Evolutionary conservation across 768 basidiomycete genomes (phyloP).

Genomic region (Suillus alpinus): DNA sequence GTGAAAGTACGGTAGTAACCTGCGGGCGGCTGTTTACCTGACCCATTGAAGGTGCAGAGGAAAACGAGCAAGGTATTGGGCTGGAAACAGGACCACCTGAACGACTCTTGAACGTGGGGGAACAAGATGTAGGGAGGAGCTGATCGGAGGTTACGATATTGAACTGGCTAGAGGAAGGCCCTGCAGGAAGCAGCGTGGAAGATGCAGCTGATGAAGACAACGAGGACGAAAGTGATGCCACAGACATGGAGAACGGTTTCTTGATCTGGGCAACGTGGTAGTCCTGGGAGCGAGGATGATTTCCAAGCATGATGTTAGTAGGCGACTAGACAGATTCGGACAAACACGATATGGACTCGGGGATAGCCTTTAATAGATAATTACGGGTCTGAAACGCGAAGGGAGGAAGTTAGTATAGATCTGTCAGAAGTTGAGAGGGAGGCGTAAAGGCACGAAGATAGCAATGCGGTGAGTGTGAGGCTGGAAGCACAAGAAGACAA

Average conservation of each 20-base stretch:
- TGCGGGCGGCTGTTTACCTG: slow-evolving; percentile 35
- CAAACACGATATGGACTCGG: slow-evolving; percentile 24
- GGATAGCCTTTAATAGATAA: slow-evolving; percentile 28
- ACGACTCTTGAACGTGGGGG: slow-evolving; percentile 34
- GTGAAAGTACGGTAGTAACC: slow-evolving; percentile 14
- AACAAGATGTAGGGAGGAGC: slow-evolving; percentile 31
- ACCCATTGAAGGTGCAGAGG: slow-evolving; percentile 31
- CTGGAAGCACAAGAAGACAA: slow-evolving; percentile 13
- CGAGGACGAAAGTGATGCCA: slow-evolving; percentile 42
- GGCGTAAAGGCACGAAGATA: slow-evolving; percentile 9
- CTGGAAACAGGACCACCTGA: slow-evolving; percentile 24
- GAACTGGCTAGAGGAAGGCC: slow-evolving; percentile 36
- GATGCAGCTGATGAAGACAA: slow-evolving; percentile 42
- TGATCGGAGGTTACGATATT: slow-evolving; percentile 45
- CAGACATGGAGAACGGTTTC: slow-evolving; percentile 38
- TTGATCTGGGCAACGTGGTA: slow-evolving; percentile 33
- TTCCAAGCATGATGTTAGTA: slow-evolving; percentile 13
- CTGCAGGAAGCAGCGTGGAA: slow-evolving; percentile 38
- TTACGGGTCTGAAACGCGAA: slow-evolving; percentile 24
- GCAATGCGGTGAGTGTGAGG: slow-evolving; percentile 27
- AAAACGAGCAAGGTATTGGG: slow-evolving; percentile 18
- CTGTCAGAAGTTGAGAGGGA: slow-evolving; percentile 17
- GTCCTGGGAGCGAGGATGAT: slow-evolving; percentile 18
- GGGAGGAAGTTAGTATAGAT: slow-evolving; percentile 2
- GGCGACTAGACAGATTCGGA: slow-evolving; percentile 18